Base-by-base conservation (phyloP, 768 basidiomycete species). In the Mycena vitilis region DNA sequence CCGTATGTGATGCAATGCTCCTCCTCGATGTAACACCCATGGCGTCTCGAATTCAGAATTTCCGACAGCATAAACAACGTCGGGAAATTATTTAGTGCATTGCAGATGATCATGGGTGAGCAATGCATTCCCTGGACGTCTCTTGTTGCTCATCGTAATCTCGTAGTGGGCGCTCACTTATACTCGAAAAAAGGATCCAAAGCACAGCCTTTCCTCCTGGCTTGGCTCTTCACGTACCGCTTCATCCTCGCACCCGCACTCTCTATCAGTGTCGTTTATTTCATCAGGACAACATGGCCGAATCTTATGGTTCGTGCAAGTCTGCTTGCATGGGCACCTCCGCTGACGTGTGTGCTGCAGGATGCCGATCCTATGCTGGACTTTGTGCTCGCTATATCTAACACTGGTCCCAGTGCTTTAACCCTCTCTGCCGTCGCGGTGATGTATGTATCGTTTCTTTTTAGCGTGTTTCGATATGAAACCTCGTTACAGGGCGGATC, bases 21-120 rank as follows among this genome's bases (percentile, higher is more conserved):
- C 0, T 40, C 5, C 22, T 36, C 12, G 30, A 1, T 1, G 36
- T 5, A 48, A 10, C 3, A 37, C 30, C 34, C 55, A 53, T 18
- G 37, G 16, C 2, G 4, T 48, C 48, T 42, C 18, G 15, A 13
- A 15, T n/a, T 13, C 58, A 71, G 70, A 16, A 48, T 72, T 25
- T 53, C 67, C 1, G 71, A 69, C 23, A 72, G 71, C 37, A 62
- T 72, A 34, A 69, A 60, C 36, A 72, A 65, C n/a, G 42, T 72
- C 48, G 71, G 71, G 2, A 72, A 66, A 37, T 22, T 72, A 44
- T 72, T 72, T 61, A 66, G 67, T 38, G 71, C 71, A 13, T 37
- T 66, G 60, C 71, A 72, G 52, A 72, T 72, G 71, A 60, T 72
- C 23, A 55, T 69, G n/a, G 55, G 71, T 72, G 37, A 22, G 71